phyloP scores from a whole-genome alignment of 331 rosid genomes.

The Rhamnella rubrinervis region DNA sequence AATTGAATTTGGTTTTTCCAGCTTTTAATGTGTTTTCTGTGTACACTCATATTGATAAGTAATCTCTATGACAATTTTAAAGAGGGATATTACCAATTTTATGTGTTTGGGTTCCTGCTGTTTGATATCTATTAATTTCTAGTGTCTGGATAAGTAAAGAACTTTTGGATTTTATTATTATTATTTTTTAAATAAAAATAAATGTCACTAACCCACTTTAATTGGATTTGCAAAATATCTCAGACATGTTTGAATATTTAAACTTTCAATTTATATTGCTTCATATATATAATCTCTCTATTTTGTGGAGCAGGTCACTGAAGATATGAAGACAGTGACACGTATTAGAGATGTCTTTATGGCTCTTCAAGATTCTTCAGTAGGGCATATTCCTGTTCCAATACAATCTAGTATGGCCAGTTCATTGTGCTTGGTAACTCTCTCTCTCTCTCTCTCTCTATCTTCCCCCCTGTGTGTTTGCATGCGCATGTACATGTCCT shows the following conservation, averaged over 20 bases:
- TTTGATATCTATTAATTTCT: background rate
- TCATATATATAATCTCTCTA: background rate
- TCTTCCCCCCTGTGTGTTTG: constrained; percentile 4
- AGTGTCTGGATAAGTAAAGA: background rate
- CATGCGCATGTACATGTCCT: background rate
- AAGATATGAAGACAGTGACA: constrained; percentile 59
- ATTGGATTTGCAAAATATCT: background rate
- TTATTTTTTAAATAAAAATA: background rate
- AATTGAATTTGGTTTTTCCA: no score
- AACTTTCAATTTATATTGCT: constrained; percentile 2
- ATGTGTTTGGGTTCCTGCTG: no score
- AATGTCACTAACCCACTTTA: background rate
- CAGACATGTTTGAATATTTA: background rate
- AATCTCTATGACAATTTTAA: no score
- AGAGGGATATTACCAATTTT: no score
- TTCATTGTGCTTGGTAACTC: constrained; percentile 54
- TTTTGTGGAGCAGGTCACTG: constrained; percentile 56
- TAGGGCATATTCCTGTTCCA: constrained; percentile 34
- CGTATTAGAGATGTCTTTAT: constrained; percentile 58
- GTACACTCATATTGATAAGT: no score
- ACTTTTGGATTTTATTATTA: background rate
- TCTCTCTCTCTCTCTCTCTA: constrained; percentile 24
- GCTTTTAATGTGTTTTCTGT: no score
- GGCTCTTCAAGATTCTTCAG: constrained; percentile 47
- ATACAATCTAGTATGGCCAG: constrained; percentile 41